phyloP scores from a whole-genome alignment of 2,329 filamentous ascomycete species.

The Talaromyces piceae region DNA sequence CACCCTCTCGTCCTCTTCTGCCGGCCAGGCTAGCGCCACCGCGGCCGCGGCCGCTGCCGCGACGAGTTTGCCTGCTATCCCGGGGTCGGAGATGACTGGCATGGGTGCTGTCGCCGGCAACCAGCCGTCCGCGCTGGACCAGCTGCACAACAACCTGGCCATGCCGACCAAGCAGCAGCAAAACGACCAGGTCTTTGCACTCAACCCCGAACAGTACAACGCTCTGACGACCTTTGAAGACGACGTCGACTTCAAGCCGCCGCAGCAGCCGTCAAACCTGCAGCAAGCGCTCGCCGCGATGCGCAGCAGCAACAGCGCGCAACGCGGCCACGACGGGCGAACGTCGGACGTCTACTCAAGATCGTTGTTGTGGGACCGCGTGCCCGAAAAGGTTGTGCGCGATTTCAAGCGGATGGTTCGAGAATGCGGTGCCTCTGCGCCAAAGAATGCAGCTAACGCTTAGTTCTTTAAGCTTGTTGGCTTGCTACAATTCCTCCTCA shows the following conservation, averaged over 20 bases:
- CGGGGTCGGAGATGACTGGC: slow-evolving; percentile 32
- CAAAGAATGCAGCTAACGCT: not conserved
- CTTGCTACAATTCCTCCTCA: not conserved
- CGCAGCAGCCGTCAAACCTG: slow-evolving; percentile 34
- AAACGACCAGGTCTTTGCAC: slow-evolving; percentile 77
- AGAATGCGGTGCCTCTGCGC: slow-evolving; percentile 55
- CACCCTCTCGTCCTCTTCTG: slow-evolving; percentile 44
- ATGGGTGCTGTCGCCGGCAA: slow-evolving; percentile 24
- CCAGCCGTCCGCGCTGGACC: slow-evolving; percentile 45
- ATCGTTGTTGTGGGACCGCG: slow-evolving; percentile 88
- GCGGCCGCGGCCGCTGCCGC: slow-evolving; percentile 20
- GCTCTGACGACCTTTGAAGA: slow-evolving; percentile 66
- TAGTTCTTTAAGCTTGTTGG: not conserved
- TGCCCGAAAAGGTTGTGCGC: slow-evolving; percentile 82
- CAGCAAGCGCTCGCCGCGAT: slow-evolving; percentile 68
- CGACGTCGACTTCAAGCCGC: slow-evolving; percentile 28
- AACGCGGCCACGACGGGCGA: slow-evolving; percentile 45
- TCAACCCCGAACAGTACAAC: slow-evolving; percentile 83
- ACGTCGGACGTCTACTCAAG: slow-evolving; percentile 87
- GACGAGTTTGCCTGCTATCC: slow-evolving; percentile 25
- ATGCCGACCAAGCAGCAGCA: slow-evolving; percentile 77
- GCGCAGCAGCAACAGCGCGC: slow-evolving; percentile 46
- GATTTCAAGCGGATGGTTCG: slow-evolving; percentile 89
- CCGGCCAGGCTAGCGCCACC: slow-evolving; percentile 20
- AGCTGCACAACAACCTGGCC: slow-evolving; percentile 61